phyloP scores from a whole-genome alignment of 345 rosid genomes.

The Brassica nigra region DNA sequence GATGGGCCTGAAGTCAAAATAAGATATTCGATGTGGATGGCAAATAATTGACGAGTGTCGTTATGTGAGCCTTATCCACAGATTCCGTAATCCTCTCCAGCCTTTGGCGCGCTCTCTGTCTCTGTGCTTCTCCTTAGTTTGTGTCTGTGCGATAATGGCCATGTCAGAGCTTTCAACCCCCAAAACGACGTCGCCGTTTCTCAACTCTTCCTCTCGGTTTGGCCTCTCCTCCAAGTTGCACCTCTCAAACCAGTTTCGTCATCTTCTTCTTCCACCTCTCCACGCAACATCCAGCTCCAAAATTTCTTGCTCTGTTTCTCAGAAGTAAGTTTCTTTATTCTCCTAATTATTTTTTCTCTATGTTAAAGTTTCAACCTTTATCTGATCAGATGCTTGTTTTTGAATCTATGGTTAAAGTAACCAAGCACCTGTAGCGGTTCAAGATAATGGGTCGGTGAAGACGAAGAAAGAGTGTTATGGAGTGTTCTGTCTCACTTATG shows the following conservation, averaged over 20 bases:
- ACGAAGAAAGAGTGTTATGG: conserved; percentile 75
- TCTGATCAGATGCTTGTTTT: conserved; percentile 12
- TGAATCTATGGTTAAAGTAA: conserved; percentile 7
- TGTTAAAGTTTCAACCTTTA: background rate
- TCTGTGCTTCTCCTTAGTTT: conserved; percentile 20
- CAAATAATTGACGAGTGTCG: conserved; percentile 58
- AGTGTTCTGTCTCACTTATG: conserved; percentile 93
- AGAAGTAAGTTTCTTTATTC: conserved; percentile 33
- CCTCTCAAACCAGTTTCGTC: conserved; percentile 52
- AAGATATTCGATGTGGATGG: conserved; percentile 38
- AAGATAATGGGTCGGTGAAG: conserved; percentile 44
- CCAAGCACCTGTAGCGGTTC: conserved; percentile 59
- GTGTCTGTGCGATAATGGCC: conserved; percentile 54
- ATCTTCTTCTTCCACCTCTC: conserved; percentile 46
- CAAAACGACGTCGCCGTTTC: conserved; percentile 46
- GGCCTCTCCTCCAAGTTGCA: conserved; percentile 52
- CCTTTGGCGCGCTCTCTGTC: conserved; percentile 30
- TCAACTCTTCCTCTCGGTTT: conserved; percentile 59
- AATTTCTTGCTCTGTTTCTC: conserved; percentile 72
- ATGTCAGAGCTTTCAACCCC: conserved; percentile 68
- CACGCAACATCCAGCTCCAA: conserved; percentile 41
- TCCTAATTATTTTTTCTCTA: background rate
- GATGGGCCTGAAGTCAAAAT: conserved; percentile 33
- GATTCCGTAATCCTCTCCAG: conserved; percentile 20
- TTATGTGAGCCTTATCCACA: conserved; percentile 49